Base-by-base conservation (phyloP, 2,329 filamentous ascomycete species). In the Cercospora brassicicola region DNA sequence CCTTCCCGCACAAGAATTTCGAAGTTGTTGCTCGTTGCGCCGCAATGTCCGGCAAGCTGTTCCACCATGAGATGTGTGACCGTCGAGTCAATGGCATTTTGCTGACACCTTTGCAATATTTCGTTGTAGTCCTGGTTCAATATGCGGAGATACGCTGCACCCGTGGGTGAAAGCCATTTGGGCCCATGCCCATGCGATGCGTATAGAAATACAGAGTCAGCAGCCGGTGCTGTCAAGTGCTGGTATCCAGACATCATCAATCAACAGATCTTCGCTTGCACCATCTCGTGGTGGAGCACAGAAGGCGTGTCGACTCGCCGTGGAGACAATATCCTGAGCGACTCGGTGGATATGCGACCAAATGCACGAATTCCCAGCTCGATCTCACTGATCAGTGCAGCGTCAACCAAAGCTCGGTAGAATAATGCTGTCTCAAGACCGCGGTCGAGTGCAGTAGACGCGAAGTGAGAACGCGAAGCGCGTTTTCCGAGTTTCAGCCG, bases 31-130 rank as follows among this genome's bases (percentile, higher is more conserved):
- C n/a, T 15, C 8, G 20, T 42, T 23, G 26, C 39, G 5, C 63
- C 42, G 30, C 63, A 65, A 10, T 36, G 20, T 26, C 8, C 55
- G n/a, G 20, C 55, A n/a, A 65, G 63, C 26, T 65, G 63, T 31
- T 33, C 10, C n/a, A 60, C n/a, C 42, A 65, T 60, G 53, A 57
- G 4, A 26, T 10, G 1, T 57, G 26, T 9, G 15, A 57, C 4
- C 7, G 53, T 11, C 7, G 53, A 4, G 8, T 18, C 11, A 15
- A 60, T 51, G 11, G 4, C 18, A 20, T 55, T 13, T 6, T 56
- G 51, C 26, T 11, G 31, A 7, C 51, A 31, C 10, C 53, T 5
- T 2, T 31, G 5, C 20, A n/a, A 31, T 3, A 65, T 65, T 26
- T 48, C 4, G 1, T 0, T 18, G 15, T 9, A 30, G 26, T 65